These are phyloP conservation scores for Moesziomyces globuligerus DNA, from an alignment of 1,284 basidiomycete genomes.

Conservation along the genomic window DNA sequence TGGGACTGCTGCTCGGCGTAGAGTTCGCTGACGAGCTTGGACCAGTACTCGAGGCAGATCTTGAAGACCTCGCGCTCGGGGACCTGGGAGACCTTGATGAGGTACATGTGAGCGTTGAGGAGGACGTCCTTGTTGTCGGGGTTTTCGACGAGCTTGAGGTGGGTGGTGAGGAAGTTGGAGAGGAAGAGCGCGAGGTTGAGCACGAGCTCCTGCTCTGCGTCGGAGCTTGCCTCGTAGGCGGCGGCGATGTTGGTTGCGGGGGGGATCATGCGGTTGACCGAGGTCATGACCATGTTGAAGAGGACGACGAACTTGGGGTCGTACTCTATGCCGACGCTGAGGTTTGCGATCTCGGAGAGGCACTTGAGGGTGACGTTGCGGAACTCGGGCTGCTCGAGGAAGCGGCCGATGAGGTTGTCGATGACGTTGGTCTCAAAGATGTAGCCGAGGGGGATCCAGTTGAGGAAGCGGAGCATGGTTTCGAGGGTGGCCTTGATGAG, in stretches of 20 bases:
- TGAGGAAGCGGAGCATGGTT: slow-evolving; percentile 93
- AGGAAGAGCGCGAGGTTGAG: slow-evolving; percentile 97
- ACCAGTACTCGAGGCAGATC: slow-evolving; percentile 98
- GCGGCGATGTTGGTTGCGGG: slow-evolving; percentile 85
- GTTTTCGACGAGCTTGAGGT: slow-evolving; percentile 91
- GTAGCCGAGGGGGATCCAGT: slow-evolving; percentile 99
- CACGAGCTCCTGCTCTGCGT: slow-evolving; percentile 95
- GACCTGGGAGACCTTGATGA: slow-evolving; percentile 98
- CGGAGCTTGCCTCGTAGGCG: slow-evolving; percentile 88
- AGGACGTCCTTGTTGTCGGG: slow-evolving; percentile 91
- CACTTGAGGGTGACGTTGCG: slow-evolving; percentile 98
- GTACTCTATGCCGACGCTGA: slow-evolving; percentile 97
- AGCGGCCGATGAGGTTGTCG: slow-evolving; percentile 88
- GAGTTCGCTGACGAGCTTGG: slow-evolving; percentile 93
- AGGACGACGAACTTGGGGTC: slow-evolving; percentile 97
- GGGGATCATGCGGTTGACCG: slow-evolving; percentile 66
- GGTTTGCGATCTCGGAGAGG: slow-evolving; percentile 85
- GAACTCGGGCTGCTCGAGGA: slow-evolving; percentile 96
- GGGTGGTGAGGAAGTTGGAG: slow-evolving; percentile 86
- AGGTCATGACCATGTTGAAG: slow-evolving; percentile 76
- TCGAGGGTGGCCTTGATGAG: slow-evolving; percentile 95
- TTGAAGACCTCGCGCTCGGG: slow-evolving; percentile 99
- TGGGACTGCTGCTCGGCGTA: slow-evolving; percentile 95
- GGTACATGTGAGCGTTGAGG: slow-evolving; percentile 83
- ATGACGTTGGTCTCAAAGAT: slow-evolving; percentile 99